These are phyloP conservation scores for Zasmidium cellare DNA, from an alignment of 2,329 filamentous ascomycete genomes.

Conservation along the genomic window DNA sequence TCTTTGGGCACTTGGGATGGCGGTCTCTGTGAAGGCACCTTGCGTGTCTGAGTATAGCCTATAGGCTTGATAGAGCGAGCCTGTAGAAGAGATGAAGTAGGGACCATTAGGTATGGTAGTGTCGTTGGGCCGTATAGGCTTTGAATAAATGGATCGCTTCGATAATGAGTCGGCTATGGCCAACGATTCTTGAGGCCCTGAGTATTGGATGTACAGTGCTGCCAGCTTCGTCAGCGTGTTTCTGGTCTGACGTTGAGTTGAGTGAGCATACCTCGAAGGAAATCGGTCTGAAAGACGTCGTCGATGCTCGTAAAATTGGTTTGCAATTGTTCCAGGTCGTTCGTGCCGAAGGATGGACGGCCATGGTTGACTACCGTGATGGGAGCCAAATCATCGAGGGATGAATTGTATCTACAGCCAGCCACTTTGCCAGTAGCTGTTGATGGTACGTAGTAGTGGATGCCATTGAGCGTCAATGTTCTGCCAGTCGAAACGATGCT, in stretches of 20 bases:
- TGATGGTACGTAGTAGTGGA: neutral
- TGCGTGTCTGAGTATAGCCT: slow-evolving; percentile 49
- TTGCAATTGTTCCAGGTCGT: neutral
- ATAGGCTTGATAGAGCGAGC: slow-evolving; percentile 48
- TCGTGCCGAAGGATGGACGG: neutral
- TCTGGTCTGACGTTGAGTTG: neutral
- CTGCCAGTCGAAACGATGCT: neutral
- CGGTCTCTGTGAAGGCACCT: slow-evolving; percentile 41
- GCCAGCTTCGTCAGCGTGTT: neutral
- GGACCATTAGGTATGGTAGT: slow-evolving; percentile 42
- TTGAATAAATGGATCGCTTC: no score
- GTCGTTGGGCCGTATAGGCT: neutral
- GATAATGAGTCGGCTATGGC: no score
- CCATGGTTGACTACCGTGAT: neutral
- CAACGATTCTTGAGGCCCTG: neutral
- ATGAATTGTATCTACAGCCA: no score
- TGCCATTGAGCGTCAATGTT: neutral
- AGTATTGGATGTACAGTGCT: neutral
- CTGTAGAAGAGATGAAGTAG: slow-evolving; percentile 48
- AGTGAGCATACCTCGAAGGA: neutral
- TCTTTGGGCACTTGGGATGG: slow-evolving; percentile 38
- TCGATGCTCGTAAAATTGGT: neutral
- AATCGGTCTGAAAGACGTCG: slow-evolving; percentile 1
- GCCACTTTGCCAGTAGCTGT: neutral
- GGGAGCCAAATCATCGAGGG: neutral